Conservation (phyloP, 2,329 filamentous ascomycete species). For the Phoma sp. region DNA sequence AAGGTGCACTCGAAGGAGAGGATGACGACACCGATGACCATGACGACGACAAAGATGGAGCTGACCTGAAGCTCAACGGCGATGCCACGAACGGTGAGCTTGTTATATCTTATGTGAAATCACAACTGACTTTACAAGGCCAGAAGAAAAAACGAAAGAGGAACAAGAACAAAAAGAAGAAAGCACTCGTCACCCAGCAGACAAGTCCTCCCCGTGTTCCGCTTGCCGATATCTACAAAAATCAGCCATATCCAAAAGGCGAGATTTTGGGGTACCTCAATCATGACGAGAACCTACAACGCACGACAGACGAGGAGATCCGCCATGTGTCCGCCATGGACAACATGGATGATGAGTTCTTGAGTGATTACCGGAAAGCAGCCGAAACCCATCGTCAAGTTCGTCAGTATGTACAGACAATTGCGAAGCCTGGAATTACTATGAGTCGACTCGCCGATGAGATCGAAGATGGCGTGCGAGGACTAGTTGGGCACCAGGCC, state of each 20-base stretch:
- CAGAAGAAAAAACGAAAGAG: constrained; percentile 76
- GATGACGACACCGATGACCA: constrained; percentile 59
- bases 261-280: constrained; percentile 72
- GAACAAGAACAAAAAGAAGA: constrained; percentile 77
- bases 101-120: neutral
- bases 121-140: constrained; percentile 26
- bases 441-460: constrained; percentile 80
- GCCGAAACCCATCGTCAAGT: constrained; percentile 89
- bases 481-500: constrained; percentile 75
- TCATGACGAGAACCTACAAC: constrained; percentile 73
- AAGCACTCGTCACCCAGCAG: constrained; percentile 62
- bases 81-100: constrained; percentile 27
- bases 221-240: constrained; percentile 72
- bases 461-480: constrained; percentile 80
- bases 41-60: constrained; percentile 49
- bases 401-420: constrained; percentile 77
- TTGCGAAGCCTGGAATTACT: constrained; percentile 77
- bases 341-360: constrained; percentile 76
- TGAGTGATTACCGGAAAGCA: constrained; percentile 80
- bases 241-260: constrained; percentile 73
- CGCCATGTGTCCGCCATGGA: constrained; percentile 68
- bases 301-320: constrained; percentile 82
- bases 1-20: constrained; percentile 50
- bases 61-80: constrained; percentile 34
- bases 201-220: constrained; percentile 75